These are phyloP conservation scores for Middelhovenomyces tepae DNA, from an alignment of 805 yeast genomes.

Conservation along the genomic window DNA sequence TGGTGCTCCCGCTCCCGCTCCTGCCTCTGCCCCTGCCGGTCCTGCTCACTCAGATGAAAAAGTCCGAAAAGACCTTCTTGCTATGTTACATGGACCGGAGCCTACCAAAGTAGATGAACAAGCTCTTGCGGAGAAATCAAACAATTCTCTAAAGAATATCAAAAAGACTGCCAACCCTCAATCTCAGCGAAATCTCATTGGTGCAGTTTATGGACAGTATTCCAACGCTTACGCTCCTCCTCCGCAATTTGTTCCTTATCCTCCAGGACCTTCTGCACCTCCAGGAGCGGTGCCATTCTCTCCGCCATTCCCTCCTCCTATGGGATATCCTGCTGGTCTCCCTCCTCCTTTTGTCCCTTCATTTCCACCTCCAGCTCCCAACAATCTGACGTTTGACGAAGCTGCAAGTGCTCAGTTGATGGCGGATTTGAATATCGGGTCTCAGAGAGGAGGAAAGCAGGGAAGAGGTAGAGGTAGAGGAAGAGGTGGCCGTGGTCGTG, in stretches of 20 bases:
- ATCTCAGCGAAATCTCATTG: conserved; percentile 14
- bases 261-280: conserved; percentile 11
- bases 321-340: conserved; percentile 18
- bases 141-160: conserved; percentile 11
- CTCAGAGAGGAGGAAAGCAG: conserved; percentile 10
- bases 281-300: conserved; percentile 5
- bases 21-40: too few species aligned
- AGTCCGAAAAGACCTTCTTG: conserved; percentile 17
- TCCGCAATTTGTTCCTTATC: conserved; percentile 6
- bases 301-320: conserved; percentile 20
- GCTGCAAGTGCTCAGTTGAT: conserved; percentile 18
- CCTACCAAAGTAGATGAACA: conserved; percentile 11
- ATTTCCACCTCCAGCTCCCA: conserved; percentile 8
- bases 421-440: conserved; percentile 17
- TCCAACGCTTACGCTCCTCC: conserved; percentile 15
- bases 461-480: conserved; percentile 20
- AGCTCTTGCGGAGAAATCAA: conserved; percentile 6
- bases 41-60: too few species aligned
- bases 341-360: conserved; percentile 15
- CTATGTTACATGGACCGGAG: conserved; percentile 8
- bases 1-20: conserved; percentile 15
- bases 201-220: conserved; percentile 15
- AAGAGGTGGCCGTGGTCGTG: conserved; percentile 15
- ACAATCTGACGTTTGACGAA: conserved; percentile 11
- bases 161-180: conserved; percentile 10